phyloP scores from a whole-genome alignment of 2,329 filamentous ascomycete species.

The Xylaria sp. region DNA sequence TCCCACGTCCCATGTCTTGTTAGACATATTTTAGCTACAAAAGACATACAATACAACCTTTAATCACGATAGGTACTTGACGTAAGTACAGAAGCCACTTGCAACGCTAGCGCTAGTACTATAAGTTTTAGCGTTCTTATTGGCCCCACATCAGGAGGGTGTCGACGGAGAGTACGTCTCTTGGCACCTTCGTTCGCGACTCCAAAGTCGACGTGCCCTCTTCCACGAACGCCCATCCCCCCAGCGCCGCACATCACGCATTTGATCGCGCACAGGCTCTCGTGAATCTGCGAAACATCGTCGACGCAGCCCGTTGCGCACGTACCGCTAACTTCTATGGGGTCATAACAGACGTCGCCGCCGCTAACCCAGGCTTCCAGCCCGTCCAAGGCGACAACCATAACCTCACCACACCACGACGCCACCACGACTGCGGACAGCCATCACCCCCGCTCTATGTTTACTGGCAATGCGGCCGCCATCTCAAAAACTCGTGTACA shows the following conservation, averaged over 20 bases:
- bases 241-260: neutral
- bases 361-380: neutral
- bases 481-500: slow-evolving; percentile 16
- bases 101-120: neutral
- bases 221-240: neutral
- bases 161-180: neutral
- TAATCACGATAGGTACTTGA: too few species aligned
- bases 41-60: too few species aligned
- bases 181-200: slow-evolving; percentile 17
- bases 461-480: slow-evolving; percentile 25
- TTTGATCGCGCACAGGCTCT: neutral
- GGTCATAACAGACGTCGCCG: neutral
- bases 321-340: slow-evolving; percentile 1
- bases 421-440: neutral
- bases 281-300: neutral
- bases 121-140: neutral
- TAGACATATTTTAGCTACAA: too few species aligned
- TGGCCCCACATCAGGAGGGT: slow-evolving; percentile 7
- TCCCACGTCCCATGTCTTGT: too few species aligned
- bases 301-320: neutral
- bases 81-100: neutral
- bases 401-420: neutral
- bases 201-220: neutral
- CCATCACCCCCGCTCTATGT: neutral
- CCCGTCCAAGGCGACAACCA: neutral